Evolutionary conservation across 176 grass and related monocot genomes (phyloP).

Genomic region (Hordeum marinum): DNA sequence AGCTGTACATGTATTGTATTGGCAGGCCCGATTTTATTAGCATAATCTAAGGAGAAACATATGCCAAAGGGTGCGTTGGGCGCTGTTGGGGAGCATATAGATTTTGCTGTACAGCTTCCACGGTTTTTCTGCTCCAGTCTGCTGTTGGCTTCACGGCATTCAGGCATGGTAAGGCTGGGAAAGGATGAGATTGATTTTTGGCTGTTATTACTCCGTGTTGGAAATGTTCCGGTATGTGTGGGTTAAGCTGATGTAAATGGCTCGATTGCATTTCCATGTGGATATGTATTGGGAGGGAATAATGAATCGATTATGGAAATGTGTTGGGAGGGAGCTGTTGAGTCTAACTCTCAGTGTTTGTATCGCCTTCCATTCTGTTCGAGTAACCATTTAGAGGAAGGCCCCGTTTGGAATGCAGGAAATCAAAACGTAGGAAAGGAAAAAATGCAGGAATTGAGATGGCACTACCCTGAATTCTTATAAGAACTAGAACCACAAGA

Average conservation of each 20-base stretch:
- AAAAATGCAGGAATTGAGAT: no score
- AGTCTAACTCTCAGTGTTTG: not conserved
- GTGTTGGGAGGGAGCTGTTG: not conserved
- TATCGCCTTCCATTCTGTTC: not conserved
- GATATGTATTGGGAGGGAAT: conserved; percentile 3
- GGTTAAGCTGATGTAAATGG: conserved; percentile 20
- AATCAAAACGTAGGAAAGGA: no score
- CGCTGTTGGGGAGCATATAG: conserved; percentile 15
- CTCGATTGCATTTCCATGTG: not conserved
- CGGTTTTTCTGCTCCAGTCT: conserved; percentile 12
- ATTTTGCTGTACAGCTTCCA: conserved; percentile 33
- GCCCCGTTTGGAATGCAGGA: no score
- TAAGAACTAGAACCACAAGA: no score
- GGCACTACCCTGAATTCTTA: no score
- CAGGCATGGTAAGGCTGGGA: not conserved
- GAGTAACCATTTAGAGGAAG: not conserved
- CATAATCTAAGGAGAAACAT: conserved; percentile 22
- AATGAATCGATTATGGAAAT: not conserved
- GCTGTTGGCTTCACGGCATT: not conserved
- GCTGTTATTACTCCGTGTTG: conserved; percentile 10
- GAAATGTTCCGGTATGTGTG: not conserved
- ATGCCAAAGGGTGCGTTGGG: not conserved
- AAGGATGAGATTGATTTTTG: not conserved
- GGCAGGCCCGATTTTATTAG: not conserved
- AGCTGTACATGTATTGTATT: conserved; percentile 35